These are phyloP conservation scores for Cystobasidium slooffiae DNA, from an alignment of 1,284 basidiomycete genomes.

Conservation along the genomic window DNA sequence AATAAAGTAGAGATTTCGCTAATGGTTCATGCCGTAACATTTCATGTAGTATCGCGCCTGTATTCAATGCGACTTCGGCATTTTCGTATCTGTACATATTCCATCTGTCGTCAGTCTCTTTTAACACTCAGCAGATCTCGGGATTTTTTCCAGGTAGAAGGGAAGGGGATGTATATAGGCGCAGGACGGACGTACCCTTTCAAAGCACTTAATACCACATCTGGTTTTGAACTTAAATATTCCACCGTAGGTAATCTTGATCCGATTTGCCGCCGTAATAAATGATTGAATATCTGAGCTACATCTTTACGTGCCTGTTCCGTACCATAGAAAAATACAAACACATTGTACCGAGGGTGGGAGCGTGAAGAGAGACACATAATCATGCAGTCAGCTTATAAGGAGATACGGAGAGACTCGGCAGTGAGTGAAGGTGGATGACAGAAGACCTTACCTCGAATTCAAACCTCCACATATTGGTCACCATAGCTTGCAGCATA, in stretches of 20 bases:
- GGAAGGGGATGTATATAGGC: not conserved
- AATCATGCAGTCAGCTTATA: not conserved
- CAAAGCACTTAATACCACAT: slow-evolving; percentile 85
- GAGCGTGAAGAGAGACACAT: not conserved
- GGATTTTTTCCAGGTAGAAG: slow-evolving; percentile 1
- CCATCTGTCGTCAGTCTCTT: too few species aligned
- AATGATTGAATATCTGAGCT: slow-evolving; percentile 92
- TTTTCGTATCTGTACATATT: slow-evolving; percentile 71
- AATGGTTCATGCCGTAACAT: slow-evolving; percentile 93
- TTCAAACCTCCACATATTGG: slow-evolving; percentile 82
- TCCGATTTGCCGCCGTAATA: slow-evolving; percentile 94
- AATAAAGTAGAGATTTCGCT: slow-evolving; percentile 86
- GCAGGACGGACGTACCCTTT: slow-evolving; percentile 63
- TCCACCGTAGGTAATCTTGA: slow-evolving; percentile 92
- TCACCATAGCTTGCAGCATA: slow-evolving; percentile 78
- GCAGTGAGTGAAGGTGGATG: not conserved
- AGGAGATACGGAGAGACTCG: not conserved
- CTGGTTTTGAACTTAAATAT: slow-evolving; percentile 80
- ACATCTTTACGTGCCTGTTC: slow-evolving; percentile 77
- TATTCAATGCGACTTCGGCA: slow-evolving; percentile 93
- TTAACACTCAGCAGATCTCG: not conserved
- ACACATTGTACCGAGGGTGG: not conserved
- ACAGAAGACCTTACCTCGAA: slow-evolving; percentile 76
- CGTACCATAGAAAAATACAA: not conserved
- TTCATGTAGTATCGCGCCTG: slow-evolving; percentile 96